These are phyloP conservation scores for Lactifluus echinatus DNA, from an alignment of 768 basidiomycete species.

Conservation along the genomic window DNA sequence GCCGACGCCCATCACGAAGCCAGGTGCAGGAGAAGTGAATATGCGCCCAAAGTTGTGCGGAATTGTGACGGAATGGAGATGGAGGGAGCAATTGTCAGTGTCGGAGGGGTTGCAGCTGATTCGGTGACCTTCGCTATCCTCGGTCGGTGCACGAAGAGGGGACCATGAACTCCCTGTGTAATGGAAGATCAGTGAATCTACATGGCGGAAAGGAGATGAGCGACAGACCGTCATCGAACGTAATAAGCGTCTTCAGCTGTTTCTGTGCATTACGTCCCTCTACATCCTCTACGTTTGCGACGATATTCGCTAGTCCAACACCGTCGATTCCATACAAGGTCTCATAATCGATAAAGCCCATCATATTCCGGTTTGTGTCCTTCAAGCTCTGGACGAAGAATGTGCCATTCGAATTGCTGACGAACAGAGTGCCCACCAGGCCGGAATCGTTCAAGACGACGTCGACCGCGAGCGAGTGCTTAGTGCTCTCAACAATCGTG, in stretches of 20 bases:
- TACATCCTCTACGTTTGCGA: constrained; percentile 77
- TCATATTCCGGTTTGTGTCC: constrained; percentile 85
- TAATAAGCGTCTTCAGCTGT: constrained; percentile 68
- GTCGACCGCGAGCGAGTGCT: constrained; percentile 90
- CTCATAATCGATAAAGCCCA: constrained; percentile 92
- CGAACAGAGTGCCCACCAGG: constrained; percentile 83
- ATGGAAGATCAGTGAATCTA: neutral
- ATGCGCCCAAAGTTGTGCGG: constrained; percentile 92
- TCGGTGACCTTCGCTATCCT: constrained; percentile 52
- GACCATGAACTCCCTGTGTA: constrained; percentile 62
- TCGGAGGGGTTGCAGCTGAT: constrained; percentile 55
- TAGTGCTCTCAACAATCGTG: constrained; percentile 90
- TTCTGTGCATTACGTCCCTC: constrained; percentile 64
- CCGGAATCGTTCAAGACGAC: constrained; percentile 65
- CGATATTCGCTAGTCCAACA: constrained; percentile 84
- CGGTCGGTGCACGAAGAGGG: constrained; percentile 46
- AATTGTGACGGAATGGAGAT: constrained; percentile 86
- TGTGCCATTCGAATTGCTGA: constrained; percentile 93
- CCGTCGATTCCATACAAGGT: constrained; percentile 80
- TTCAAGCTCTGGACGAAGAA: constrained; percentile 87
- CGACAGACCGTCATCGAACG: constrained; percentile 75
- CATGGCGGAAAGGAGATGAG: neutral
- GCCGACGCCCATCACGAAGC: constrained; percentile 95
- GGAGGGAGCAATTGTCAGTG: constrained; percentile 62
- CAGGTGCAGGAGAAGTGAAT: constrained; percentile 92